Percentiles rank a stretch among this genome's conserved stretches.
Conservation (phyloP, 306 rosid genomes). For the Gastrolobium villosum region DNA sequence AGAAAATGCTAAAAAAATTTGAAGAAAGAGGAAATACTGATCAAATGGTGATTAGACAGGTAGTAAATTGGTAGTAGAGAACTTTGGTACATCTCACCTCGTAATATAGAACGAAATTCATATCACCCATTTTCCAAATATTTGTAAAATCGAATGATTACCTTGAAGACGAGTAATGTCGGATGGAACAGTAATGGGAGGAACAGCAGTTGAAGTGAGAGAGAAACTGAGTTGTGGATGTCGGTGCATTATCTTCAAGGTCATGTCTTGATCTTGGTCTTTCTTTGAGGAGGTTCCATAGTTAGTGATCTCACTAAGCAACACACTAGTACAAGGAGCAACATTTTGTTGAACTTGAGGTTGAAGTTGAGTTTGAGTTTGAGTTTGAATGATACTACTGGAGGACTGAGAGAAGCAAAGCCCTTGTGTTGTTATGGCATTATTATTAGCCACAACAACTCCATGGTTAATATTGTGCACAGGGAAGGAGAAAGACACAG, state of each 20-base stretch:
- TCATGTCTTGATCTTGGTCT: constrained; percentile 47
- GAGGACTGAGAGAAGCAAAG: constrained; percentile 68
- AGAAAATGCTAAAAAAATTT: too few species aligned
- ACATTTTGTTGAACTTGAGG: constrained; percentile 39
- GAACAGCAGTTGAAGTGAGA: constrained; percentile 30
- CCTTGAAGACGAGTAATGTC: constrained; percentile 66
- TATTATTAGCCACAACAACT: neutral
- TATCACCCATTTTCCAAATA: neutral
- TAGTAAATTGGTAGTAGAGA: too few species aligned
- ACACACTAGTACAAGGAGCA: constrained; percentile 60
- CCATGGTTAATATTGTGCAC: constrained; percentile 1
- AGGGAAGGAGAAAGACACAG: constrained; percentile 60
- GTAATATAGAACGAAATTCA: constrained; percentile 13
- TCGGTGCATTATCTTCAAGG: constrained; percentile 41
- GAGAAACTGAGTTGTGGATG: constrained; percentile 50
- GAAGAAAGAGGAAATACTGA: too few species aligned
- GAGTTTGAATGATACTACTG: constrained; percentile 46
- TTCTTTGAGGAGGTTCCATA: constrained; percentile 50
- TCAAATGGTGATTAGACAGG: too few species aligned
- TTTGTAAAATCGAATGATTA: constrained; percentile 23
- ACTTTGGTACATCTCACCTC: too few species aligned
- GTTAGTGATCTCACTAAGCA: constrained; percentile 68
- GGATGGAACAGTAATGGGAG: constrained; percentile 53
- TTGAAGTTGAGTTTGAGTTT: constrained; percentile 12
- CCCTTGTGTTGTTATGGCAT: constrained; percentile 49